A percentile compares a stretch with the other conserved stretches of the same genome.
phyloP scores from a whole-genome alignment of 2,329 filamentous ascomycete genomes.

The Trichophaea hybrida region DNA sequence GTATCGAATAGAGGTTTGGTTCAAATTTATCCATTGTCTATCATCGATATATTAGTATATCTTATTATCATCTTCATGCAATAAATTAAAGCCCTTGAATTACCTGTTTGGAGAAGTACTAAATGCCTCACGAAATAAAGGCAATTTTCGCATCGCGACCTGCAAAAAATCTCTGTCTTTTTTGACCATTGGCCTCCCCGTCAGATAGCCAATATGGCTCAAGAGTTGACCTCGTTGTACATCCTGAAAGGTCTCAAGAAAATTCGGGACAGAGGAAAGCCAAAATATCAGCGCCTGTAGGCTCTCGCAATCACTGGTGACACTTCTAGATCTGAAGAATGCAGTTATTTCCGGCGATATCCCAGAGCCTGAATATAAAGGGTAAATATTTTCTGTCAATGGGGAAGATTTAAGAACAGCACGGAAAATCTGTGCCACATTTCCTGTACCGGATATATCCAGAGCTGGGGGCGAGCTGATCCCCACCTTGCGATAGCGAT shows the following conservation, averaged over 20 bases:
- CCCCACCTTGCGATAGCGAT: constrained; percentile 22
- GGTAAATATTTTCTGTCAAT: neutral
- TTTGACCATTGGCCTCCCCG: too few species aligned
- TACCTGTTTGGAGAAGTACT: neutral
- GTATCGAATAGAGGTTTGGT: neutral
- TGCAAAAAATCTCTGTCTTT: too few species aligned
- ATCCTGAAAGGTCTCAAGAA: neutral
- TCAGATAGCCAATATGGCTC: too few species aligned
- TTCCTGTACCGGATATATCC: constrained; percentile 7
- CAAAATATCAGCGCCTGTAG: constrained; percentile 5
- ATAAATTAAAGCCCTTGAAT: neutral
- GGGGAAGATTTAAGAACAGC: neutral
- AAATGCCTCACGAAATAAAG: neutral
- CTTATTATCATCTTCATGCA: too few species aligned
- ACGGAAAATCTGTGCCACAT: constrained; percentile 6
- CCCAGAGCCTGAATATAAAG: too few species aligned
- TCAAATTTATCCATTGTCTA: neutral
- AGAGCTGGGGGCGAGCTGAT: constrained; percentile 1
- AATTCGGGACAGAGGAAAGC: constrained; percentile 8
- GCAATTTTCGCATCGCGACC: neutral
- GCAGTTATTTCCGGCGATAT: neutral
- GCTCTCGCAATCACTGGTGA: constrained; percentile 9
- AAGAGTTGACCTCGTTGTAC: too few species aligned
- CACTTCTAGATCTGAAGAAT: constrained; percentile 2
- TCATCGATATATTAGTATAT: neutral